Base-by-base conservation (phyloP, 805 yeast species). In the Cyberlindnera subsufficiens region DNA sequence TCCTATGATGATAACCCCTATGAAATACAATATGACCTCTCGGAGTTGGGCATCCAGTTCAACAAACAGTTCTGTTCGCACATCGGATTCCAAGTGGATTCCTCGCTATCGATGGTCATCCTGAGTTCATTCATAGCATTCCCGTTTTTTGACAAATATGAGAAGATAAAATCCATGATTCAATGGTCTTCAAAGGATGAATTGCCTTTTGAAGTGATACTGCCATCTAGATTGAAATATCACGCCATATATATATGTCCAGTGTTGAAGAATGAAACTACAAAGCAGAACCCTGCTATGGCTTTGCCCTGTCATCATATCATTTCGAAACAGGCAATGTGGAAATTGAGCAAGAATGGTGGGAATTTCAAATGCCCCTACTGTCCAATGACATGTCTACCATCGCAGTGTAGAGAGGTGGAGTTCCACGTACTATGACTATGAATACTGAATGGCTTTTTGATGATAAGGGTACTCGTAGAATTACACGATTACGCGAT, bases 191-290 rank as follows among this genome's bases (percentile, higher is more conserved):
- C 80, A 0, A 58, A 63, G 29, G 68, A 76, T 52, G 88, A 82
- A 58, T 56, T 82, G 15, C 86, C 86, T 3, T 78, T 80, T 40
- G 84, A 77, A 48, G 72, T 79, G 17, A 67, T 68, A 27, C 60
- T 82, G 17, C 88, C 89, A 1, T 58, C 60, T 0, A 61, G 61
- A 19, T 58, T 79, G 38, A 74, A 72, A 42, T 80, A 72, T 58
- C 88, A 82, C 55, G 77, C 86, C 2, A 69, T 82, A 1, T 82
- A 80, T 54, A 82, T 82, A 4, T 82, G 89, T 54, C 89, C 89
- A 0, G 84, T 82, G 1, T 67, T 79, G 14, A 80, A 80, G 55
- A 83, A 79, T 47, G 86, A 80, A 53, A 80, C 86, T 1, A 65
- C 61, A 13, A 40, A 44, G 1, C 67, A 63, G 16, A 78, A 80